A percentile compares a stretch with the other conserved stretches of the same genome.
phyloP scores from a whole-genome alignment of 2,329 filamentous ascomycete genomes.

The Chrysoporthe deuterocubensis region DNA sequence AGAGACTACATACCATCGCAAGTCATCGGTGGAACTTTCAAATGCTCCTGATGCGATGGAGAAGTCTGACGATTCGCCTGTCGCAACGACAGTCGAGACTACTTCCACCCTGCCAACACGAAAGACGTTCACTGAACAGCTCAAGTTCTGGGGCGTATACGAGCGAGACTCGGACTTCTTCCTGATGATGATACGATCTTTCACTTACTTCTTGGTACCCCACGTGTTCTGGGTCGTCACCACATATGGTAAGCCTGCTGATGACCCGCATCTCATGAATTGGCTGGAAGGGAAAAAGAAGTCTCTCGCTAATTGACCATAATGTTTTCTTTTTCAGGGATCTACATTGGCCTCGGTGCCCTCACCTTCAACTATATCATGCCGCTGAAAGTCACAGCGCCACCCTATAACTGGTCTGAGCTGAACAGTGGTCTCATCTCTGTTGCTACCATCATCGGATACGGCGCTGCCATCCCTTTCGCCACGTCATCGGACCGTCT shows the following conservation, averaged over 20 bases:
- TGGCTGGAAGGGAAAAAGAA: too few relatives aligned
- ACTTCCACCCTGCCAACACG: conserved; percentile 39
- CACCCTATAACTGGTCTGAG: conserved; percentile 51
- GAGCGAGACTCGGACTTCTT: conserved; percentile 49
- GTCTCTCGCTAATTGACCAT: neutral
- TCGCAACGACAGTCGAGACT: conserved; percentile 10
- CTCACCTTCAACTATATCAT: conserved; percentile 55
- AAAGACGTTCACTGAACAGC: conserved; percentile 46
- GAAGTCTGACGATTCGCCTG: conserved; percentile 11
- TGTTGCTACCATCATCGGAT: conserved; percentile 43
- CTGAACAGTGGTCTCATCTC: conserved; percentile 50
- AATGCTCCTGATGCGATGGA: conserved; percentile 24
- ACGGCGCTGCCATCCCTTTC: conserved; percentile 48
- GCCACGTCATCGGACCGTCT: conserved; percentile 47
- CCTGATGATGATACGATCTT: conserved; percentile 48
- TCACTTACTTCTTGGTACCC: conserved; percentile 52
- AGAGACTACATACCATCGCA: conserved; percentile 38
- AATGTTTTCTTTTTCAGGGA: conserved; percentile 33
- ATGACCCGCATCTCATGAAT: conserved; percentile 26
- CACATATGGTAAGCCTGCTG: conserved; percentile 41
- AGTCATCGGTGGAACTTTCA: conserved; percentile 15
- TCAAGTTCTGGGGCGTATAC: conserved; percentile 48
- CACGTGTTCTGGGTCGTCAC: conserved; percentile 54
- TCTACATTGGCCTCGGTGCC: conserved; percentile 54
- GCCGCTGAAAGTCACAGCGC: conserved; percentile 48